Evolutionary conservation across 345 rosid species (phyloP).

Genomic region (Hibiscus trionum): DNA sequence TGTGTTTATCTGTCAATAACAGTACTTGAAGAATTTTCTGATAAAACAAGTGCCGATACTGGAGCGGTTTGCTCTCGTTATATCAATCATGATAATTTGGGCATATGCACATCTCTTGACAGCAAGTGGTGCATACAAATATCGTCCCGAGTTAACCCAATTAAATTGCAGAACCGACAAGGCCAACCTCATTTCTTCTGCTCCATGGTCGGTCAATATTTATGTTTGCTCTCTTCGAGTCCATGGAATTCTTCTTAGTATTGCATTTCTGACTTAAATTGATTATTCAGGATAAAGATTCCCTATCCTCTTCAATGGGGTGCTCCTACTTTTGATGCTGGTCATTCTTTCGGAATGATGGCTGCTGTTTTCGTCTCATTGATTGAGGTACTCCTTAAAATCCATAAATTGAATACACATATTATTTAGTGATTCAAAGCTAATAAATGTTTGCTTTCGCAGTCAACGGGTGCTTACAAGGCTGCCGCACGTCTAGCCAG

Average conservation of each 20-base stretch:
- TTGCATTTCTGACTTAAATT: slow-evolving; percentile 8
- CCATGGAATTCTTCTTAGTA: background rate
- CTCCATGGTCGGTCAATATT: slow-evolving; percentile 54
- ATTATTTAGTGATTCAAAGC: background rate
- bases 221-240: background rate
- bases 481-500: slow-evolving; percentile 95
- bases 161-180: slow-evolving; percentile 77
- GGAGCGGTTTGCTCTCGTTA: slow-evolving; percentile 80
- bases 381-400: slow-evolving; percentile 53
- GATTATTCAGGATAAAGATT: slow-evolving; percentile 65
- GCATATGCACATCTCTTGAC: slow-evolving; percentile 94
- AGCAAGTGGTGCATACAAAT: slow-evolving; percentile 92
- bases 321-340: slow-evolving; percentile 96
- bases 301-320: slow-evolving; percentile 99
- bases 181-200: slow-evolving; percentile 94
- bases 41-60: slow-evolving; percentile 58
- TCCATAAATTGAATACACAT: background rate
- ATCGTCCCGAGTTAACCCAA: slow-evolving; percentile 70
- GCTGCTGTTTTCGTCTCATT: slow-evolving; percentile 89
- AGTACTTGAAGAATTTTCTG: slow-evolving; percentile 81
- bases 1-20: slow-evolving; percentile 6
- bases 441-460: slow-evolving; percentile 14
- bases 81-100: slow-evolving; percentile 73
- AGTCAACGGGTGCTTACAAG: slow-evolving; percentile 94
- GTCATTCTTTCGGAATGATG: slow-evolving; percentile 99